Evolutionary conservation across 2,329 filamentous ascomycete species (phyloP).

Genomic region (Neoascochyta sp.): DNA sequence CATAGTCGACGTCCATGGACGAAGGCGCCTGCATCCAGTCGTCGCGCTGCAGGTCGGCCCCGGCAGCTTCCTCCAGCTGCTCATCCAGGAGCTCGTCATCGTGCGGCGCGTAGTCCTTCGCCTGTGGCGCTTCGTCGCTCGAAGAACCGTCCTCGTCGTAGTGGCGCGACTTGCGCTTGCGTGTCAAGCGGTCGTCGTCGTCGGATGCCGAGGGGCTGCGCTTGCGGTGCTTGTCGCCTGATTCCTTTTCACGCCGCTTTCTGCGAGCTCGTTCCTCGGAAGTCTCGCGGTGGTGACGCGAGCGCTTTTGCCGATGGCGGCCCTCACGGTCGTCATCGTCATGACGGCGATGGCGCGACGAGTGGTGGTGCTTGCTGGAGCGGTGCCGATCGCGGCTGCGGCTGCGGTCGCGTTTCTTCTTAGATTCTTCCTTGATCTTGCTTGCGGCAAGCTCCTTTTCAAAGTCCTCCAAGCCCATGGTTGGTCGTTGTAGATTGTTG

Average conservation of each 20-base stretch:
- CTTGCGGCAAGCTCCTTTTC: slow-evolving; percentile 70
- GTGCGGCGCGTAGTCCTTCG: slow-evolving; percentile 45
- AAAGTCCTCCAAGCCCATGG: slow-evolving; percentile 67
- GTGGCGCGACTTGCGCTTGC: slow-evolving; percentile 34
- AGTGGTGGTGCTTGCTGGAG: slow-evolving; percentile 43
- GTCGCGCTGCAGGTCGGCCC: slow-evolving; percentile 61
- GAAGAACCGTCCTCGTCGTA: slow-evolving; percentile 31
- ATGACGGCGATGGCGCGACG: slow-evolving; percentile 43
- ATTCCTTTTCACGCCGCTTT: slow-evolving; percentile 39
- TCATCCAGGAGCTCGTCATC: slow-evolving; percentile 46
- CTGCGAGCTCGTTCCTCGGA: slow-evolving; percentile 42
- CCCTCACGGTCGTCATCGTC: slow-evolving; percentile 48
- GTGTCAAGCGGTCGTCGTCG: slow-evolving; percentile 31
- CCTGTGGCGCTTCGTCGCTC: slow-evolving; percentile 33
- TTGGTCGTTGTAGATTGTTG: slow-evolving; percentile 42
- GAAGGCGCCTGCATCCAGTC: slow-evolving; percentile 93
- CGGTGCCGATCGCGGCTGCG: slow-evolving; percentile 36
- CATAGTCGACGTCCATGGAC: slow-evolving; percentile 77
- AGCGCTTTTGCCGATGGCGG: slow-evolving; percentile 61
- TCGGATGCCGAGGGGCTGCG: slow-evolving; percentile 31
- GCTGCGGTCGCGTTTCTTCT: slow-evolving; percentile 47
- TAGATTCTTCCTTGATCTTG: slow-evolving; percentile 53
- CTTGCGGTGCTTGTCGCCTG: slow-evolving; percentile 38
- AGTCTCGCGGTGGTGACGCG: slow-evolving; percentile 50
- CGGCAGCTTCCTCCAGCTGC: slow-evolving; percentile 37